Conservation (phyloP, 2,329 filamentous ascomycete genomes). For the Penicillium sp. region DNA sequence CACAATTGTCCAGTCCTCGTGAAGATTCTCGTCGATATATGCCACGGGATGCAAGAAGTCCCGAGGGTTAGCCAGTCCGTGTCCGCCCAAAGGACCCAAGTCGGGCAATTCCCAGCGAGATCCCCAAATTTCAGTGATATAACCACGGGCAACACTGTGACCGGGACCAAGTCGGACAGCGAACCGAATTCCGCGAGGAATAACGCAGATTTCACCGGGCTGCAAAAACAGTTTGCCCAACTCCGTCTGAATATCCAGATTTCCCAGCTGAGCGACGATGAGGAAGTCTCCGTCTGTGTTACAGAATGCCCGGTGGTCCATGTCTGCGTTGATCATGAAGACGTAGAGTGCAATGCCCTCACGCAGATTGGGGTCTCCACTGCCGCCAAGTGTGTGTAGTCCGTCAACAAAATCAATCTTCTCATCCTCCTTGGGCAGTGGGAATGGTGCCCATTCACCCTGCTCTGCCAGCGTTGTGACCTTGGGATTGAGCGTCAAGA, state of each 20-base stretch:
- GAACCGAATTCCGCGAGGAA: slow-evolving; percentile 58
- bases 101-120: slow-evolving; percentile 59
- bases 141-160: slow-evolving; percentile 49
- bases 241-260: slow-evolving; percentile 60
- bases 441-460: slow-evolving; percentile 53
- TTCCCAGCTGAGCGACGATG: slow-evolving; percentile 57
- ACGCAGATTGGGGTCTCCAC: slow-evolving; percentile 50
- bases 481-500: slow-evolving; percentile 43
- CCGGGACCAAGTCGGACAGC: slow-evolving; percentile 53
- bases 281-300: slow-evolving; percentile 60
- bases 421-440: slow-evolving; percentile 42
- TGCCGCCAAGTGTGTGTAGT: slow-evolving; percentile 50
- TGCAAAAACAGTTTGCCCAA: slow-evolving; percentile 56
- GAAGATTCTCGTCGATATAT: slow-evolving; percentile 49
- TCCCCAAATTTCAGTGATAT: slow-evolving; percentile 60
- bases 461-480: slow-evolving; percentile 51
- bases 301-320: slow-evolving; percentile 52
- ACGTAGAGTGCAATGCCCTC: slow-evolving; percentile 51
- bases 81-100: slow-evolving; percentile 59
- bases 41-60: slow-evolving; percentile 61
- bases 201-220: slow-evolving; percentile 58
- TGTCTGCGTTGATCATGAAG: slow-evolving; percentile 52
- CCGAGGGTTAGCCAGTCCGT: slow-evolving; percentile 57
- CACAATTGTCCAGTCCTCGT: slow-evolving; percentile 50
- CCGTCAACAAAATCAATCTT: slow-evolving; percentile 54